Conservation (phyloP, 1,139 yeast genomes). For the Kodamaea ohmeri region DNA sequence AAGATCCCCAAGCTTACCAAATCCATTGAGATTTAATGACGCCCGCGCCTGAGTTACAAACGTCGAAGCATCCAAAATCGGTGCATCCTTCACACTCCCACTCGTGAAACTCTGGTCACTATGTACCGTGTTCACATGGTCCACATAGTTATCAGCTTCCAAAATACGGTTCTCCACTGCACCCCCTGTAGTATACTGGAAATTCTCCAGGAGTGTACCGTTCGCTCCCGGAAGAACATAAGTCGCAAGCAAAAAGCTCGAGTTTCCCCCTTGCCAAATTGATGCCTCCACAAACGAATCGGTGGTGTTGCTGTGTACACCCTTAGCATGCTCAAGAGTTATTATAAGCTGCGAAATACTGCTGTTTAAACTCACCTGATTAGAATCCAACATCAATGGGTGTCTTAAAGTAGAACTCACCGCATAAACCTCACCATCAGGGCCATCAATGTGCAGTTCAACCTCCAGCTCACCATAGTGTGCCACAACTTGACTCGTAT, state of each 20-base stretch:
- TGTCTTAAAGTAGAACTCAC: not conserved
- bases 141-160: constrained; percentile 1
- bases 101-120: constrained; percentile 3
- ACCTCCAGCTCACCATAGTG: constrained; percentile 8
- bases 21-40: too few relatives aligned
- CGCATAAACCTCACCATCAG: not conserved
- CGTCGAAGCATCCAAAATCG: not conserved
- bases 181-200: constrained; percentile 5
- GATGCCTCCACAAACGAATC: constrained; percentile 1
- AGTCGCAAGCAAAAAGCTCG: not conserved
- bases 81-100: constrained; percentile 1
- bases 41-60: too few relatives aligned
- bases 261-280: constrained; percentile 5
- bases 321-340: constrained; percentile 2
- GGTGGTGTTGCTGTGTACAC: not conserved
- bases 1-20: too few relatives aligned
- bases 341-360: not conserved
- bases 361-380: not conserved
- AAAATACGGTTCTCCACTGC: constrained; percentile 3
- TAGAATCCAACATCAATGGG: not conserved
- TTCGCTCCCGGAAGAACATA: constrained; percentile 1
- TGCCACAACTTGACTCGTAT: constrained; percentile 2
- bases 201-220: constrained; percentile 4
- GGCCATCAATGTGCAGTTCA: not conserved
- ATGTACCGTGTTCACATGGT: not conserved